Base-by-base conservation (phyloP, 257 asterid species). In the Catharanthus roseus region DNA sequence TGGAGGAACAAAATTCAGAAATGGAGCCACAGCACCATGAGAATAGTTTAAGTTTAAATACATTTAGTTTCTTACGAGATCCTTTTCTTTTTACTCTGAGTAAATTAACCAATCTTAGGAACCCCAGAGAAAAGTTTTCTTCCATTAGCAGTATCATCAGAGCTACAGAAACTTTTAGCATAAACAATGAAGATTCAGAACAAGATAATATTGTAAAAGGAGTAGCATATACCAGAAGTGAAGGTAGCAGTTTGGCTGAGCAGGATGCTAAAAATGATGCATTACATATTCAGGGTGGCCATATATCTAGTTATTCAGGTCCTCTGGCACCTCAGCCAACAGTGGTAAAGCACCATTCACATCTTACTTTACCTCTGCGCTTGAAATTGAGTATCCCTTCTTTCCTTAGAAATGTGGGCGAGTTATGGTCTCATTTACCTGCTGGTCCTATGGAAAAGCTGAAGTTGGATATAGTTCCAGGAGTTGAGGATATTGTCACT, bases 401-500 rank as follows among this genome's bases (percentile, higher is more conserved):
- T 77, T 71, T 76, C 64, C 74, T 78, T 53, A 82, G 74, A 76
- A 85, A 79, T 51, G 41, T 86, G 47, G 64, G 76, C 63, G 86
- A 86, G 66, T 75, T 74, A 23, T 84, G 86, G 86, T 80, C 85
- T 74, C 51, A 58, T 86, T 78, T 85, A 47, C 75, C 79, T 76
- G 80, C 77, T 81, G 85, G 80, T 64, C 87, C 89, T 75, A 75
- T 85, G 77, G 77, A 77, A 76, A 80, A 77, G 83, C 80, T 89
- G 82, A 91, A 89, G 80, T 86, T 90, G 60, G 85, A 86, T 79
- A 72, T 89, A 71, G 82, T 83, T 82, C 80, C 82, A 74, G 79
- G 82, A 78, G 85, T 84, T 80, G 89, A 85, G 75, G 89, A 79
- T 68, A 83, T 89, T 72, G 84, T 93, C 67, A 74, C 92, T 76